Base-by-base conservation (phyloP, 1,284 basidiomycete species). In the Singerocomus inundabilis region DNA sequence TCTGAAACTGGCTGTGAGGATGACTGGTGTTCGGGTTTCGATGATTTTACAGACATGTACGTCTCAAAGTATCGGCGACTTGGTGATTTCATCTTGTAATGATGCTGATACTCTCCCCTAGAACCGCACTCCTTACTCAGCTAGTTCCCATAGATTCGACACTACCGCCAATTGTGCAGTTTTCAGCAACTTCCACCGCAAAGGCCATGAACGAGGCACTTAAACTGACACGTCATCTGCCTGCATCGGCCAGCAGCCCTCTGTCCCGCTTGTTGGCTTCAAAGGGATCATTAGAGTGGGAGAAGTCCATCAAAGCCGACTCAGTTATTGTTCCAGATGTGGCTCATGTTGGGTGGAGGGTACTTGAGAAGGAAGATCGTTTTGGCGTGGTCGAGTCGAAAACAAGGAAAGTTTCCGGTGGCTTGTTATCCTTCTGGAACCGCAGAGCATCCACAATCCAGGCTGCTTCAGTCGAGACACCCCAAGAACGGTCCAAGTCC, bases 221-320 rank as follows among this genome's bases (percentile, higher is more conserved):
- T 15, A 80, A 79, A 41, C 65, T 84, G 42, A 85, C 85, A 0
- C 78, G 82, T 51, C 79, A 85, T 56, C 63, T 76, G 33, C 65
- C 77, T 2, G 60, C 80, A 25, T 74, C 80, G 6, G 75, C 74
- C 21, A 64, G 61, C 33, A 85, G 86, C 56, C 87, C 87, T 2
- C 75, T 88, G 67, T 74, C 82, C 10, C 72, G 80, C 49, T 81
- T 85, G 57, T 61, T 85, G 34, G 72, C 79, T 9, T 80, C 83
- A 0, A 87, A 84, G 64, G 85, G 85, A 2, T 84, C 83, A 5
- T 77, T 78, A 15, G 80, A 85, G 28, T 90, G 88, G 88, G 84
- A 89, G 60, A 72, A 73, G 11, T 77, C 82, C 12, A 70, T 88
- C 1, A 87, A 81, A 64, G 72, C 77, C 4, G 72, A 70, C 39